A percentile compares a stretch with the other conserved stretches of the same genome.
Evolutionary conservation across 306 rosid genomes (phyloP).

Genomic region (Luffa acutangula): DNA sequence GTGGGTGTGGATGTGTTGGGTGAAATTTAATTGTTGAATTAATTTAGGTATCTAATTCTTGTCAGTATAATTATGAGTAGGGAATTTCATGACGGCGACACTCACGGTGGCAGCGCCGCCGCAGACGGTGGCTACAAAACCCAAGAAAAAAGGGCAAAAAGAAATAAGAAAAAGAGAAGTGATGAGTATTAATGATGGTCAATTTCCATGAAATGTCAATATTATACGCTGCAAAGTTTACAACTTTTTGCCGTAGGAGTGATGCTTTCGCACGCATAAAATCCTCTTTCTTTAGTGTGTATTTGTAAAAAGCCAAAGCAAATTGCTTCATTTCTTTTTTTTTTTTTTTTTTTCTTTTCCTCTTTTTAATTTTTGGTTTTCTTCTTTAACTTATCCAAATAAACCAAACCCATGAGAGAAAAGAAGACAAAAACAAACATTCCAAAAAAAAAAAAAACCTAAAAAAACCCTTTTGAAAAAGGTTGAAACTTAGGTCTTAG

Average conservation of each 20-base stretch:
- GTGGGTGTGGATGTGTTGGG: neutral
- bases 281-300: neutral
- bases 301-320: neutral
- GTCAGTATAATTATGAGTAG: neutral
- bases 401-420: neutral
- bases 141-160: neutral
- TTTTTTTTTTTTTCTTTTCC: no score
- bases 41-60: neutral
- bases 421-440: neutral
- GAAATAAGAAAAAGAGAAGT: neutral
- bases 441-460: neutral
- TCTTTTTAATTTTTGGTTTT: neutral
- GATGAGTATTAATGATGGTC: neutral
- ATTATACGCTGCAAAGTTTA: neutral
- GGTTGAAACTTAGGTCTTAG: neutral
- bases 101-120: slow-evolving; percentile 3
- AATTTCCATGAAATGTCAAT: neutral
- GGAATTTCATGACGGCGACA: slow-evolving; percentile 9
- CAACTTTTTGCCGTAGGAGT: neutral
- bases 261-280: neutral
- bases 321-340: neutral
- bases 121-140: slow-evolving; percentile 2
- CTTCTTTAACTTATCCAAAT: neutral
- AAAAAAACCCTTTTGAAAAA: neutral
- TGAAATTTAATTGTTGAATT: neutral